Conservation (phyloP, 768 basidiomycete species). For the Gautieria morchelliformis region DNA sequence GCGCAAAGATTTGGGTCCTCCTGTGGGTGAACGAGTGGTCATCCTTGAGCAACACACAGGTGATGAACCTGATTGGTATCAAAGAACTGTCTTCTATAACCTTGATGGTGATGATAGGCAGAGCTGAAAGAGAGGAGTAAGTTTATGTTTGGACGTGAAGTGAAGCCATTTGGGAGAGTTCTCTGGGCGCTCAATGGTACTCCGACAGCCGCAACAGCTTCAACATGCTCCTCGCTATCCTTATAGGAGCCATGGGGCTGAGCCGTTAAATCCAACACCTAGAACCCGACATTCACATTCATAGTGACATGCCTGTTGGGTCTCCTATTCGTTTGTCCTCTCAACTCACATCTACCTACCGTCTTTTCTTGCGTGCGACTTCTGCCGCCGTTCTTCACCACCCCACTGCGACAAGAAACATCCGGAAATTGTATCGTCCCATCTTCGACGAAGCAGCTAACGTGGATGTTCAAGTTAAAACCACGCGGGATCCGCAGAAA, state of each 20-base stretch:
- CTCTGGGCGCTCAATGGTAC: neutral
- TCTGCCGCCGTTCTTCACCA: neutral
- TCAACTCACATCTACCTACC: neutral
- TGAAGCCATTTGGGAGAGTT: neutral
- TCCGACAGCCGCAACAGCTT: neutral
- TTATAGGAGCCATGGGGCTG: neutral
- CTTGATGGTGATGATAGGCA: neutral
- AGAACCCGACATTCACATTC: neutral
- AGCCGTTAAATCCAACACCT: neutral
- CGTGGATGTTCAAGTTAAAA: neutral
- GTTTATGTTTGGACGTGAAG: neutral
- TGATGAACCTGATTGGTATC: neutral
- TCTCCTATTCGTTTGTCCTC: neutral
- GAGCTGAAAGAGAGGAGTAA: neutral
- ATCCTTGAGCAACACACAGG: neutral
- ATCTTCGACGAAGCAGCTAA: neutral
- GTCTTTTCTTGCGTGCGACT: neutral
- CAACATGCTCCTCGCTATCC: too few relatives aligned
- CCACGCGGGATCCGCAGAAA: neutral
- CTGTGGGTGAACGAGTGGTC: neutral
- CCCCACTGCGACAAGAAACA: neutral
- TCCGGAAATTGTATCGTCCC: neutral
- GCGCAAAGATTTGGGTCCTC: neutral
- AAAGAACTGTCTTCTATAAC: neutral
- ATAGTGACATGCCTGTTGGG: neutral